A percentile compares a stretch with the other conserved stretches of the same genome.
phyloP scores from a whole-genome alignment of 1,284 basidiomycete genomes.

The Bjerkandera adusta region DNA sequence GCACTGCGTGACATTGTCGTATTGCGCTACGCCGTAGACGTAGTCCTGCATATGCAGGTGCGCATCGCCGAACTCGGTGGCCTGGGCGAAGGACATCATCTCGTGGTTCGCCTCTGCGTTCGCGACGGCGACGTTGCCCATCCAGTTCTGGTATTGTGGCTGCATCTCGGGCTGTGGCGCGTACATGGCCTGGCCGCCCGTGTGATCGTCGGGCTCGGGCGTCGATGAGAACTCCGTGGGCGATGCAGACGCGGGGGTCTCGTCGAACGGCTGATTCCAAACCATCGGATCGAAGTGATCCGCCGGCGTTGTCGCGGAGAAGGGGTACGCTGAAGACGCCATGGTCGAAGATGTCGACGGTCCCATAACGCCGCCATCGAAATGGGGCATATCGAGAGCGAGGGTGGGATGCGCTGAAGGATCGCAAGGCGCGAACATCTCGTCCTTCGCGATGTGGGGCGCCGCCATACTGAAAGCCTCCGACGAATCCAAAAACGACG shows the following conservation, averaged over 20 bases:
- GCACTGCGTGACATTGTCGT: background rate
- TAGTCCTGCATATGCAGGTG: conserved; percentile 3
- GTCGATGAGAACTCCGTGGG: conserved; percentile 8
- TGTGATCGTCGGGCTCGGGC: background rate
- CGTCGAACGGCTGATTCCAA: conserved; percentile 6
- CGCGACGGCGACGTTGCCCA: background rate
- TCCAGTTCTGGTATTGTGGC: conserved; percentile 2
- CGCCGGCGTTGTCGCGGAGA: conserved; percentile 9
- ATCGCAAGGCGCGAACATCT: too few relatives aligned
- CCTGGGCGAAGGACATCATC: too few relatives aligned
- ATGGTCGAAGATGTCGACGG: conserved; percentile 7
- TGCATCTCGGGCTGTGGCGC: conserved; percentile 4
- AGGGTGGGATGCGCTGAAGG: too few relatives aligned
- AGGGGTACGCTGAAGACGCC: conserved; percentile 13
- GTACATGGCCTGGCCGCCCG: conserved; percentile 6
- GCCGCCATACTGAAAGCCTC: conserved; percentile 28
- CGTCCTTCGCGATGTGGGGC: conserved; percentile 1
- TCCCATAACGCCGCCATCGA: too few relatives aligned
- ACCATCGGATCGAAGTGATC: background rate
- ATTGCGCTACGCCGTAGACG: conserved; percentile 6
- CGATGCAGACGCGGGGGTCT: conserved; percentile 8
- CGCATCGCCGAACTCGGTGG: background rate
- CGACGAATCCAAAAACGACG: conserved; percentile 37
- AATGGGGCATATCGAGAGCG: background rate
- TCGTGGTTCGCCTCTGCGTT: conserved; percentile 2